phyloP scores from a whole-genome alignment of 2,329 filamentous ascomycete species.

The Fusarium oxysporum region DNA sequence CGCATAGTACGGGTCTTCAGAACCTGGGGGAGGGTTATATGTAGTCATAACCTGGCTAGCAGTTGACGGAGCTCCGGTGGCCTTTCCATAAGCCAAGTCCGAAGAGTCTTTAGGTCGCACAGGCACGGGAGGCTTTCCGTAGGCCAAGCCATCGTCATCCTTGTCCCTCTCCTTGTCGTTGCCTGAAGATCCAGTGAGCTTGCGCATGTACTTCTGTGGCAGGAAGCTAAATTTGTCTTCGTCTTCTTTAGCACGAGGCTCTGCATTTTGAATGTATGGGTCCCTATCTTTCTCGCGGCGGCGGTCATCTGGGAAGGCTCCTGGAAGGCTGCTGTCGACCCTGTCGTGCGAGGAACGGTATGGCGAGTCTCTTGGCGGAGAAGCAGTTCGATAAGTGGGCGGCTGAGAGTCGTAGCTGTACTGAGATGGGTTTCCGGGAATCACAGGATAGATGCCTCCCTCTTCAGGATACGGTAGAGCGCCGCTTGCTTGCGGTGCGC shows the following conservation, averaged over 20 bases:
- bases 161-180: constrained; percentile 50
- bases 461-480: constrained; percentile 56
- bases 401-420: constrained; percentile 56
- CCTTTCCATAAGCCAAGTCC: constrained; percentile 45
- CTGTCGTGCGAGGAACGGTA: constrained; percentile 53
- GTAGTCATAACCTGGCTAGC: constrained; percentile 39
- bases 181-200: constrained; percentile 47
- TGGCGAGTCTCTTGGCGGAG: constrained; percentile 51
- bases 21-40: constrained; percentile 39
- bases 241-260: constrained; percentile 35
- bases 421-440: constrained; percentile 51
- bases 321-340: constrained; percentile 48
- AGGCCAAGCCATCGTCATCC: constrained; percentile 64
- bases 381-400: constrained; percentile 50
- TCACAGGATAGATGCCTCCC: constrained; percentile 51
- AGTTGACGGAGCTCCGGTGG: constrained; percentile 36
- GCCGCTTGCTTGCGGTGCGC: constrained; percentile 50
- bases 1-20: constrained; percentile 23
- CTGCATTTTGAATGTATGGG: constrained; percentile 28
- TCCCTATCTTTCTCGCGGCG: constrained; percentile 45
- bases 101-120: constrained; percentile 37
- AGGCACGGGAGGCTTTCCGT: constrained; percentile 54
- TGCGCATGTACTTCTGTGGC: constrained; percentile 61
- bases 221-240: constrained; percentile 58
- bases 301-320: constrained; percentile 51